Percentiles rank a stretch among this genome's conserved stretches.
phyloP scores from a whole-genome alignment of 1,284 basidiomycete species.

The Cryptococcus maquisensis region DNA sequence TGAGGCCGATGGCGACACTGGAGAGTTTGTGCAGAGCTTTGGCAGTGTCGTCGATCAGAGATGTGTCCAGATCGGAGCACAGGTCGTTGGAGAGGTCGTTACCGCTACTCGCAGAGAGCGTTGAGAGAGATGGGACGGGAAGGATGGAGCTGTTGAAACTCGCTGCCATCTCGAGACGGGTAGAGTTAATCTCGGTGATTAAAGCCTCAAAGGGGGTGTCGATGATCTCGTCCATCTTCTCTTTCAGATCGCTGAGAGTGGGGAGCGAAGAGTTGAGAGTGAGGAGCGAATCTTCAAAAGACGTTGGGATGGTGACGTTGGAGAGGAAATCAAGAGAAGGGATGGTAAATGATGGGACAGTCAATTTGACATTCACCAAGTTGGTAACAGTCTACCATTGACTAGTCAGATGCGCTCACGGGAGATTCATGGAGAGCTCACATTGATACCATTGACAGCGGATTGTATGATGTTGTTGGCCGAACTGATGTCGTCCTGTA shows the following conservation, averaged over 20 bases:
- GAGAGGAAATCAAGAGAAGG: conserved; percentile 67
- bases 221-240: conserved; percentile 66
- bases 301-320: conserved; percentile 76
- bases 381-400: conserved; percentile 53
- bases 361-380: conserved; percentile 59
- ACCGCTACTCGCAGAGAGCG: conserved; percentile 22
- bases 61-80: conserved; percentile 71
- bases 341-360: conserved; percentile 64
- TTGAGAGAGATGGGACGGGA: conserved; percentile 58
- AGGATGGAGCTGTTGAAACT: conserved; percentile 65
- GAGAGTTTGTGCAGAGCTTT: conserved; percentile 68
- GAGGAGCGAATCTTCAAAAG: conserved; percentile 66
- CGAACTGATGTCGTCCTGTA: conserved; percentile 65
- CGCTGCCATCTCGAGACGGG: conserved; percentile 60
- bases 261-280: conserved; percentile 78
- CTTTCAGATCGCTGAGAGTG: conserved; percentile 68
- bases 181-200: conserved; percentile 80
- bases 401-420: not conserved
- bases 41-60: conserved; percentile 76
- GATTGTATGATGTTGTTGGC: conserved; percentile 67
- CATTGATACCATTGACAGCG: conserved; percentile 64
- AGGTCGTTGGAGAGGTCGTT: conserved; percentile 44
- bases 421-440: conserved; percentile 16
- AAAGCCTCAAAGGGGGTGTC: conserved; percentile 79
- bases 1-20: conserved; percentile 68